Percentiles rank a stretch among this genome's conserved stretches.
These are phyloP conservation scores for Pelargonium fulgidum DNA, from an alignment of 441 rosid genomes.

Conservation along the genomic window DNA sequence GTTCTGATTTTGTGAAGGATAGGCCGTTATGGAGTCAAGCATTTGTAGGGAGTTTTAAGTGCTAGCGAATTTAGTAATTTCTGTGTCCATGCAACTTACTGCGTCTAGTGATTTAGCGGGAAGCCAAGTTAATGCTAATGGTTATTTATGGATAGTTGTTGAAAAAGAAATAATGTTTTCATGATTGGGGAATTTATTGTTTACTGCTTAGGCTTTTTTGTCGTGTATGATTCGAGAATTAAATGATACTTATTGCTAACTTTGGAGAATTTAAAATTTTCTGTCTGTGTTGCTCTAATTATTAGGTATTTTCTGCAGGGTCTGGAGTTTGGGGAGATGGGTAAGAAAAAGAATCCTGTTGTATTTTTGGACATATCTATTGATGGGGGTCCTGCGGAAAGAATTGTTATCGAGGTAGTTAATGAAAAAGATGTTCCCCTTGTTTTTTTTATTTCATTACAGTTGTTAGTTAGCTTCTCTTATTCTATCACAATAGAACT, in stretches of 20 bases:
- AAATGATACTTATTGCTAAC: background rate
- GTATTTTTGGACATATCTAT: constrained; percentile 74
- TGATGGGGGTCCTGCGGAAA: constrained; percentile 61
- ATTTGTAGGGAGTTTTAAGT: no score
- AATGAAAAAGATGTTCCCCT: background rate
- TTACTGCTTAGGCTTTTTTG: background rate
- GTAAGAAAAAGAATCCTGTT: constrained; percentile 64
- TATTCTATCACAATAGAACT: constrained; percentile 2
- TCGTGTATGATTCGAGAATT: background rate
- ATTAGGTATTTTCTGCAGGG: background rate
- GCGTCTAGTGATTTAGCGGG: no score
- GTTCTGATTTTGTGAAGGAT: no score
- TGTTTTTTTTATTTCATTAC: background rate
- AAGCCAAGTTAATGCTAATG: no score
- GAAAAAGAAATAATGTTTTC: background rate
- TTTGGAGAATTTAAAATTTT: background rate
- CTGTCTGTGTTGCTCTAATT: constrained; percentile 8
- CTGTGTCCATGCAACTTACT: no score
- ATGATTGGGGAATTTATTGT: background rate
- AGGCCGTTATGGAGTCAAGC: no score
- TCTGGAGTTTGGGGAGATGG: constrained; percentile 41
- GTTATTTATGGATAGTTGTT: background rate
- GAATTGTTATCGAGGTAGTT: constrained; percentile 74
- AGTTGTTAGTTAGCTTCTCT: background rate
- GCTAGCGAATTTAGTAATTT: no score